phyloP scores from a whole-genome alignment of 1,284 basidiomycete species.

The Ustilago loliicola region DNA sequence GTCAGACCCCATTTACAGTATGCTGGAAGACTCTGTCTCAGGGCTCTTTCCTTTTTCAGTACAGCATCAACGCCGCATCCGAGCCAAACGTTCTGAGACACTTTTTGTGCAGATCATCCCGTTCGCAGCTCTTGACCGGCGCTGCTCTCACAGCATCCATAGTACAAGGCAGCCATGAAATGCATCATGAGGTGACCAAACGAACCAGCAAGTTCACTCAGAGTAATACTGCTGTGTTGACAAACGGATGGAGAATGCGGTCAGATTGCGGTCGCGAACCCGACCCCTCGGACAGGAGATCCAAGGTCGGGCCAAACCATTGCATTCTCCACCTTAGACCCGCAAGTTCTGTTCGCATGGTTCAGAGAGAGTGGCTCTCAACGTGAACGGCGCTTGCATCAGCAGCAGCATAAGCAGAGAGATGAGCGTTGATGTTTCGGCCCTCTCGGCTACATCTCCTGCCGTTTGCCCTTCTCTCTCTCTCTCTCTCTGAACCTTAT shows the following conservation, averaged over 20 bases:
- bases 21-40: conserved; percentile 2
- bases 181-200: no score
- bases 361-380: background rate
- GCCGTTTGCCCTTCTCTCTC: no score
- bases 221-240: no score
- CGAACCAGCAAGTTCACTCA: no score
- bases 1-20: conserved; percentile 1
- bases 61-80: background rate
- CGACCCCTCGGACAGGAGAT: background rate
- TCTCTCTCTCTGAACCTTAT: background rate
- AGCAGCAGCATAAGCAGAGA: background rate
- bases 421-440: background rate
- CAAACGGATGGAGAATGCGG: no score
- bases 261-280: background rate
- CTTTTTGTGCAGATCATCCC: conserved; percentile 3
- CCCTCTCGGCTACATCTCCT: background rate
- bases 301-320: background rate
- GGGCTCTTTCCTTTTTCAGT: background rate
- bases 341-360: background rate
- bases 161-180: no score
- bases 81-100: background rate
- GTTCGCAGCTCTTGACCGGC: background rate
- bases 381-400: background rate
- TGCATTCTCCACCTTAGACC: background rate
- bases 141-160: no score